Conservation (phyloP, 495 filamentous ascomycete species). For the Tuber indicum region DNA sequence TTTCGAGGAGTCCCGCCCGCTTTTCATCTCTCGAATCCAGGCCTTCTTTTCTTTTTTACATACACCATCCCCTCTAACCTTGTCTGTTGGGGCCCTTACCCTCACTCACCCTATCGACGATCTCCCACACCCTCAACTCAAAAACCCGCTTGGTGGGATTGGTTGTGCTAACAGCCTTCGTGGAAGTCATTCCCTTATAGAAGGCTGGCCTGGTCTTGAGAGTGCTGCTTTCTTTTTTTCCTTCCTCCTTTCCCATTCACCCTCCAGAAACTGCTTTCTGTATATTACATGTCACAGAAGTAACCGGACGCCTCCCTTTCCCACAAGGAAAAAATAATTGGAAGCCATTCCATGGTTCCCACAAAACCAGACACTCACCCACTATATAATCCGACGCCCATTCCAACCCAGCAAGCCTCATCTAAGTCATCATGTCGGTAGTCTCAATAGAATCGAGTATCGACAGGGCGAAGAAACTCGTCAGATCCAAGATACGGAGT, state of each 20-base stretch:
- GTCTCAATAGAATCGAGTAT: slow-evolving; percentile 27
- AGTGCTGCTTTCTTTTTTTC: neutral
- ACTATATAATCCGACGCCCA: slow-evolving; percentile 13
- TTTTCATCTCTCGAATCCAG: slow-evolving; percentile 26
- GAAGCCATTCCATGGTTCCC: slow-evolving; percentile 25
- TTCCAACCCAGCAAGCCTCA: neutral
- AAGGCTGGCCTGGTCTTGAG: neutral
- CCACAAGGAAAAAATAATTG: neutral
- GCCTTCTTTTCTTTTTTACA: slow-evolving; percentile 24
- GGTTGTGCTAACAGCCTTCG: slow-evolving; percentile 8
- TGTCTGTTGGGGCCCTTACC: neutral
- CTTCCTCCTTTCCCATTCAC: neutral
- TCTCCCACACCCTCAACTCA: slow-evolving; percentile 23
- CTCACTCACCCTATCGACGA: slow-evolving; percentile 12
- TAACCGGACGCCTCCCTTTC: neutral
- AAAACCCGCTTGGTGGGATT: slow-evolving; percentile 18
- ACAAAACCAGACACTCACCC: slow-evolving; percentile 17
- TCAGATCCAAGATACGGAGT: slow-evolving; percentile 24
- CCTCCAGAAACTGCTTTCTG: neutral
- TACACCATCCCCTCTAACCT: neutral
- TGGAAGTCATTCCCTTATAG: neutral
- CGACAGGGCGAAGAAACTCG: slow-evolving; percentile 18
- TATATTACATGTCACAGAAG: slow-evolving; percentile 3
- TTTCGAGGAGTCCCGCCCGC: slow-evolving; percentile 27
- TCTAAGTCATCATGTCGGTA: slow-evolving; percentile 23